Evolutionary conservation across 129 eudicot genomes (phyloP).

Genomic region (Tagetes erecta): DNA sequence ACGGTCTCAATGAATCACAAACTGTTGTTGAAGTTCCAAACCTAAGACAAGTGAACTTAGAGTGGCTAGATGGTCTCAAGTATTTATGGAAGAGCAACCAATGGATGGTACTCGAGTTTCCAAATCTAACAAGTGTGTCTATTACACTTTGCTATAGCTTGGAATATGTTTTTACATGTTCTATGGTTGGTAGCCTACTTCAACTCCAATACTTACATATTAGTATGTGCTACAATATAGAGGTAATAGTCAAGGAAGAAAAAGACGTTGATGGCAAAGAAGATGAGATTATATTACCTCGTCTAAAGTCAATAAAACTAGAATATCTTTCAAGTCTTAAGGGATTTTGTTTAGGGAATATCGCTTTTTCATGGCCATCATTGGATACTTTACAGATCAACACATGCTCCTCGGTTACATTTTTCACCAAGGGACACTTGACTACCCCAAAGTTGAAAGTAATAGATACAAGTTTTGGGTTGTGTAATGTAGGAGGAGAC

Average conservation of each 20-base stretch:
- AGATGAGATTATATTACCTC: not conserved
- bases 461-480: not conserved
- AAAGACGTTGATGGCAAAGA: not conserved
- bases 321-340: not conserved
- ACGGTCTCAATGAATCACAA: not conserved
- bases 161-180: not conserved
- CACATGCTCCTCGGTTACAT: not conserved
- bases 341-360: not conserved
- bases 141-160: not conserved
- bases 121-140: slow-evolving; percentile 4
- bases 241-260: slow-evolving; percentile 4
- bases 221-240: not conserved
- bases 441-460: not conserved
- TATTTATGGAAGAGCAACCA: not conserved
- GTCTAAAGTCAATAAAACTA: not conserved
- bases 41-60: slow-evolving; percentile 1
- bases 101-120: not conserved
- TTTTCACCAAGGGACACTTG: not conserved
- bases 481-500: not conserved
- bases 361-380: not conserved
- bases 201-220: not conserved
- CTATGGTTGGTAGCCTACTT: slow-evolving; percentile 7
- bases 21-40: not conserved
- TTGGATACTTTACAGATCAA: not conserved
- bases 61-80: not conserved